Base-by-base conservation (phyloP, 305 asterid genomes). In the Salvia sclarea region DNA sequence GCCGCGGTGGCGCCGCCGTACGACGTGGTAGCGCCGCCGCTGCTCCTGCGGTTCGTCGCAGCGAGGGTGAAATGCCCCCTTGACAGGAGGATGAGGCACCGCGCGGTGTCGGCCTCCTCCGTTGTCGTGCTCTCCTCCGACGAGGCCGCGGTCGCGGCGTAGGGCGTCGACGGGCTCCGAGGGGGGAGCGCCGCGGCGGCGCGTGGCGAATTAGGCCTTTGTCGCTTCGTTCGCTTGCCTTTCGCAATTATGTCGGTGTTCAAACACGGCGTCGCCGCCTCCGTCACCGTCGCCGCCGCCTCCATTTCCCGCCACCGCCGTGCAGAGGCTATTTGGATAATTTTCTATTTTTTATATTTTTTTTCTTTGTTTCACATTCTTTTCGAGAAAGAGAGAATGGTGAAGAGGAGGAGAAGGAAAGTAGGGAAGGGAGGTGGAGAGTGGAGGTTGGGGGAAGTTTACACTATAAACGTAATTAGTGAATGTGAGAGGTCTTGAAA, bases 81-180 rank as follows among this genome's bases (percentile, higher is more conserved):
- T 28, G 98, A 82, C 2, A 92, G 37, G 68, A 92, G 92, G 64
- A 92, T 76, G 48, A 92, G 83, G 77, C 90, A 89, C 35, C 76
- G 69, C 52, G 98, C 98, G 21, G 88, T 84, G 72, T 89, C 88
- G 62, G 82, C 89, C 20, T 91, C 98, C 78, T 89, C 96, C 28
- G 87, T 77, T 17, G 88, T 86, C 76, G 85, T 80, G 77, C 79
- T 73, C 60, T 82, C 82, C 6, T 70, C 81, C 20, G 81, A 78
- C 16, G 76, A 72, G 20, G 75, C 52, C 0, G 85, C 33, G 20
- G 75, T 47, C 0, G 85, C 33, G 40, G 16, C 31, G 35, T 25
- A 56, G 37, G n/a, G 31, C 60, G 72, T 43, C 50, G 72, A 38
- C 50, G 37, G 78, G 12, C 64, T 35, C 33, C 22, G 50, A 22